phyloP scores from a whole-genome alignment of 495 filamentous ascomycete species.

The Echria macrotheca region DNA sequence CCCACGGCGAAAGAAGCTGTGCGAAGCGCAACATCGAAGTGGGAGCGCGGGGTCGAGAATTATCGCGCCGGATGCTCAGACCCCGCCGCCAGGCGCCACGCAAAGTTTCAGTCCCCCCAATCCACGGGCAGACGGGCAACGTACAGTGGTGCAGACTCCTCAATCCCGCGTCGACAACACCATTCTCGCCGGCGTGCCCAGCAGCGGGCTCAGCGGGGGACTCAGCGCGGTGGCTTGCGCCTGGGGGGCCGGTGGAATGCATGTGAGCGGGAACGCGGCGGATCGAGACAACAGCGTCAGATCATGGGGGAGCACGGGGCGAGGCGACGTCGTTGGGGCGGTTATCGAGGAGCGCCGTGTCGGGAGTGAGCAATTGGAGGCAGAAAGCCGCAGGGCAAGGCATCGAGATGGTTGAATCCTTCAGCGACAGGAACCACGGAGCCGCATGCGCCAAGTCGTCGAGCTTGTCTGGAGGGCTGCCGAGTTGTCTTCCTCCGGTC shows the following conservation, averaged over 20 bases:
- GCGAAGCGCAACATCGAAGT: background rate
- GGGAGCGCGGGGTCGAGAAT: too few relatives aligned
- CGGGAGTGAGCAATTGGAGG: background rate
- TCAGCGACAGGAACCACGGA: background rate
- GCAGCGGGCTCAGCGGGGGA: too few relatives aligned
- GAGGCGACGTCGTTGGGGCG: background rate
- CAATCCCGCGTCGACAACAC: conserved; percentile 64
- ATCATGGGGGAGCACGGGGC: background rate
- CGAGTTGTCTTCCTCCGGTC: background rate
- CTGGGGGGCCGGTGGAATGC: conserved; percentile 18
- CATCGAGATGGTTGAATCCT: background rate
- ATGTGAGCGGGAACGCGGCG: conserved; percentile 18
- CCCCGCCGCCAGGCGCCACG: too few relatives aligned
- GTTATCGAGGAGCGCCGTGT: background rate
- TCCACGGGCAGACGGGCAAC: too few relatives aligned
- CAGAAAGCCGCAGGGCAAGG: background rate
- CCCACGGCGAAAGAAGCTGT: background rate
- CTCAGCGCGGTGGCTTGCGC: conserved; percentile 31
- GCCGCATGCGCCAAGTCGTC: conserved; percentile 4
- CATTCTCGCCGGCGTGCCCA: too few relatives aligned
- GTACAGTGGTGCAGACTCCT: conserved; percentile 72
- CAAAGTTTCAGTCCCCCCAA: too few relatives aligned
- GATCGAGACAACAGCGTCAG: too few relatives aligned
- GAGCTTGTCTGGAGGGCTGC: background rate
- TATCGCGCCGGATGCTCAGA: too few relatives aligned